Evolutionary conservation across 768 basidiomycete species (phyloP).

Genomic region (Tephrocybe sp.): DNA sequence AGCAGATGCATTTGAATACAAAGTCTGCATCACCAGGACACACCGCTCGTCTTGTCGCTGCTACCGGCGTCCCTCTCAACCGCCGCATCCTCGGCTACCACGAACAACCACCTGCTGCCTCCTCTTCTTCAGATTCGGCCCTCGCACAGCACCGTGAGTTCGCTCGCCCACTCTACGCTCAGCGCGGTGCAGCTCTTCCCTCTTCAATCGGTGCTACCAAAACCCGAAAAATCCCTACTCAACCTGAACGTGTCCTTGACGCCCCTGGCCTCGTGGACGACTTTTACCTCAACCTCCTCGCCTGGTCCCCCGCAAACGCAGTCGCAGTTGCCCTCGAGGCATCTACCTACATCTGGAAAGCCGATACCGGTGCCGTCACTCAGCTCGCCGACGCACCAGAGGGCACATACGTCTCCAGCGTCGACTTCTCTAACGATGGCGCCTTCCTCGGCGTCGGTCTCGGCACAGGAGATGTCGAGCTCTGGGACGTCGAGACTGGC

Average conservation of each 20-base stretch:
- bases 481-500: slow-evolving; percentile 88
- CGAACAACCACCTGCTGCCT: slow-evolving; percentile 77
- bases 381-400: slow-evolving; percentile 76
- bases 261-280: slow-evolving; percentile 94
- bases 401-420: slow-evolving; percentile 71
- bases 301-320: slow-evolving; percentile 85
- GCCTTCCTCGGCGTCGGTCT: slow-evolving; percentile 81
- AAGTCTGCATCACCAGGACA: slow-evolving; percentile 70
- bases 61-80: slow-evolving; percentile 74
- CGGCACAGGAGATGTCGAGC: slow-evolving; percentile 83
- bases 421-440: slow-evolving; percentile 81
- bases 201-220: slow-evolving; percentile 67
- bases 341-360: slow-evolving; percentile 91
- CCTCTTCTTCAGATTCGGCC: slow-evolving; percentile 67
- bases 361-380: slow-evolving; percentile 83
- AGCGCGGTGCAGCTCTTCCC: slow-evolving; percentile 59
- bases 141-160: slow-evolving; percentile 77
- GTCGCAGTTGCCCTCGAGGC: slow-evolving; percentile 90
- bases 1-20: slow-evolving; percentile 59
- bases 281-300: slow-evolving; percentile 93
- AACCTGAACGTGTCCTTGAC: slow-evolving; percentile 92
- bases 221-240: slow-evolving; percentile 79
- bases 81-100: slow-evolving; percentile 87
- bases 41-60: slow-evolving; percentile 74
- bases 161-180: slow-evolving; percentile 72